Percentiles rank a stretch among this genome's conserved stretches.
phyloP scores from a whole-genome alignment of 1,284 basidiomycete genomes.

The Cryptococcus hybrid region DNA sequence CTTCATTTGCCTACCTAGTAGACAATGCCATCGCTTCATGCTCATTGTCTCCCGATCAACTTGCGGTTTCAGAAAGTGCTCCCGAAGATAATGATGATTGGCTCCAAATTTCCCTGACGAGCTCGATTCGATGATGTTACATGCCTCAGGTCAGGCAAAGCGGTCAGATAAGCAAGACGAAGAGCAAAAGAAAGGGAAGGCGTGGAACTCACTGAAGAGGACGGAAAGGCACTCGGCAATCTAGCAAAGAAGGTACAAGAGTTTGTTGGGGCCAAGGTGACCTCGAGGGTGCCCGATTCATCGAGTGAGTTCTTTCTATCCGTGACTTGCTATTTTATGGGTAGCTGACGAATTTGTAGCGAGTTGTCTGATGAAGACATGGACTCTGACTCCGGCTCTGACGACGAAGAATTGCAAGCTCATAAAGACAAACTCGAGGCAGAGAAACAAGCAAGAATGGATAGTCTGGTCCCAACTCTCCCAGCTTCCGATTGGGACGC shows the following conservation, averaged over 20 bases:
- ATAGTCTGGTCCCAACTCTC: conserved; percentile 49
- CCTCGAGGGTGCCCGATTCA: conserved; percentile 78
- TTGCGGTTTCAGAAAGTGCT: conserved; percentile 14
- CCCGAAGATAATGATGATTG: conserved; percentile 45
- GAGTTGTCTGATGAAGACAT: conserved; percentile 53
- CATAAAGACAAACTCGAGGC: conserved; percentile 31
- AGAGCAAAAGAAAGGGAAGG: conserved; percentile 48
- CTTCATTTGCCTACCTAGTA: conserved; percentile 70
- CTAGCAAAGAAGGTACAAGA: conserved; percentile 79
- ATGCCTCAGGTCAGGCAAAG: conserved; percentile 21
- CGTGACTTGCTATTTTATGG: background rate
- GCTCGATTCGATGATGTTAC: conserved; percentile 44
- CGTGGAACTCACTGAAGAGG: conserved; percentile 55
- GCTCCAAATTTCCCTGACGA: conserved; percentile 44
- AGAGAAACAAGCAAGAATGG: conserved; percentile 38
- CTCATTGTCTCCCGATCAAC: background rate
- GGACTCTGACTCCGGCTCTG: conserved; percentile 38
- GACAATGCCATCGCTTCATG: conserved; percentile 58
- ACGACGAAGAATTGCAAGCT: conserved; percentile 24
- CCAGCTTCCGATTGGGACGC: conserved; percentile 43
- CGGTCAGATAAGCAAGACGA: conserved; percentile 3
- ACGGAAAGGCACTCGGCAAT: conserved; percentile 66
- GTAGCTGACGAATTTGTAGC: conserved; percentile 18
- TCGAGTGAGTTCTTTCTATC: conserved; percentile 63
- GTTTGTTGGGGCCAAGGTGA: conserved; percentile 84